Conservation (phyloP, 257 asterid genomes). For the Eucommia ulmoides region DNA sequence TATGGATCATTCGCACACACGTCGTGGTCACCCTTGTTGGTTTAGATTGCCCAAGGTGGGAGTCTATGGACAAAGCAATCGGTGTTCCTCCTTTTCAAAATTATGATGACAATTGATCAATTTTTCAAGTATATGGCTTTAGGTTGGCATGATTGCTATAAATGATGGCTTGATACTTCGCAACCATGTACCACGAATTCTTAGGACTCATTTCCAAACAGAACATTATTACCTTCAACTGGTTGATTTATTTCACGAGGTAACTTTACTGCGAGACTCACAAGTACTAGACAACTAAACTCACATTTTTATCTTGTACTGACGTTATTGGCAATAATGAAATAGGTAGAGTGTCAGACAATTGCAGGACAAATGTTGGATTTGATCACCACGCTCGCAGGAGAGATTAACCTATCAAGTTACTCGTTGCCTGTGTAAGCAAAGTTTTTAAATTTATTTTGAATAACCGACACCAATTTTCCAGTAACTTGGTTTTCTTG, state of each 20-base stretch:
- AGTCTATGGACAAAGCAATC: neutral
- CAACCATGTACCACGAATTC: neutral
- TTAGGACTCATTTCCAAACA: neutral
- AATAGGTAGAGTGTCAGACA: neutral
- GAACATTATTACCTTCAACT: neutral
- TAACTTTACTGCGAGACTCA: neutral
- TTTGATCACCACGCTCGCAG: neutral
- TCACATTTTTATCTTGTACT: neutral
- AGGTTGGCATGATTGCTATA: neutral
- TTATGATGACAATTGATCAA: slow-evolving; percentile 4
- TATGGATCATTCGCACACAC: neutral
- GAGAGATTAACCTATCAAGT: neutral
- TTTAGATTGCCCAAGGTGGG: neutral
- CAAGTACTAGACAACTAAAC: neutral
- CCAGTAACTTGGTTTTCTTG: too few relatives aligned
- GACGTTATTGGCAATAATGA: neutral
- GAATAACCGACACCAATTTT: too few relatives aligned
- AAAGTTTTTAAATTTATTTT: too few relatives aligned
- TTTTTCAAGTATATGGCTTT: too few relatives aligned
- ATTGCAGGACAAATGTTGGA: neutral
- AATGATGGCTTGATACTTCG: neutral
- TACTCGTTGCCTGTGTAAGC: neutral
- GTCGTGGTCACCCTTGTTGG: neutral
- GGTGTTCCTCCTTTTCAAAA: neutral
- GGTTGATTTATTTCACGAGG: neutral